A percentile compares a stretch with the other conserved stretches of the same genome.
These are phyloP conservation scores for Blastomyces parvus DNA, from an alignment of 2,329 filamentous ascomycete genomes.

Conservation along the genomic window DNA sequence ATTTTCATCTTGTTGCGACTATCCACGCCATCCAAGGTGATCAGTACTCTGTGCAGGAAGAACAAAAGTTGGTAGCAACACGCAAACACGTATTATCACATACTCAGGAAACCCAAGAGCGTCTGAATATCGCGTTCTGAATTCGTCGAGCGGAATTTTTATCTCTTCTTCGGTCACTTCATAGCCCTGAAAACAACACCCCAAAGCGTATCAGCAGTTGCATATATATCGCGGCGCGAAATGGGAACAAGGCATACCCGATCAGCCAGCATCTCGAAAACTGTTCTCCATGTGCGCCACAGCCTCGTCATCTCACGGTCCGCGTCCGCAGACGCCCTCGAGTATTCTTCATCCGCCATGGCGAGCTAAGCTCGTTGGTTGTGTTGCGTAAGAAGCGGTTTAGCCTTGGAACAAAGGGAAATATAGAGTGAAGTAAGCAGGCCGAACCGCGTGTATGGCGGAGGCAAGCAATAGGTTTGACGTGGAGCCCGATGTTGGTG, in stretches of 20 bases:
- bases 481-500: neutral
- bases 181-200: constrained; percentile 60
- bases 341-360: constrained; percentile 34
- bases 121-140: constrained; percentile 62
- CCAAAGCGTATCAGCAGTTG: constrained; percentile 13
- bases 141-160: constrained; percentile 73
- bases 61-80: neutral
- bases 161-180: constrained; percentile 84
- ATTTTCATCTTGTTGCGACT: constrained; percentile 81
- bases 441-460: neutral
- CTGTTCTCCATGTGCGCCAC: constrained; percentile 89
- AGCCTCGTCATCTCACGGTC: constrained; percentile 51
- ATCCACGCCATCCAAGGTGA: constrained; percentile 11
- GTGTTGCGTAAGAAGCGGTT: constrained; percentile 3
- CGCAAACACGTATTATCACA: constrained; percentile 23
- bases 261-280: constrained; percentile 90
- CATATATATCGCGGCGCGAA: constrained; percentile 7
- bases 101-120: constrained; percentile 68
- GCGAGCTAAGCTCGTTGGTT: constrained; percentile 9
- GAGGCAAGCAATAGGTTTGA: neutral
- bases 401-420: neutral
- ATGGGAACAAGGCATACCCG: constrained; percentile 50
- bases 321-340: constrained; percentile 29
- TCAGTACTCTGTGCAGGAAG: neutral
- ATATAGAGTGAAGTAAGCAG: neutral